phyloP scores from a whole-genome alignment of 2,329 filamentous ascomycete species.

The Penicillium sp. region DNA sequence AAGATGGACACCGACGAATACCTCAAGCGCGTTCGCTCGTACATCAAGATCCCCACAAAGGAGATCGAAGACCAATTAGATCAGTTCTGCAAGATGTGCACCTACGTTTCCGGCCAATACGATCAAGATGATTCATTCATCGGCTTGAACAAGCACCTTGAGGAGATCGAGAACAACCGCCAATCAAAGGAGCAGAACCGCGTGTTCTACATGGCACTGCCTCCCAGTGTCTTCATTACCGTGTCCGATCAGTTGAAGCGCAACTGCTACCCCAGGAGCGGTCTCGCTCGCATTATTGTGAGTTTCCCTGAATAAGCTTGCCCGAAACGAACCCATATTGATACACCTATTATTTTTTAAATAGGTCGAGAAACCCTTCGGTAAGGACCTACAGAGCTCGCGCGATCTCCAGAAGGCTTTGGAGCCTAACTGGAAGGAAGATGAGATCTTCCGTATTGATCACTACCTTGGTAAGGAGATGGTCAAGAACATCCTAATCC shows the following conservation, averaged over 20 bases:
- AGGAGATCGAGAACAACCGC: slow-evolving; percentile 79
- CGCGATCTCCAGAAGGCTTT: slow-evolving; percentile 92
- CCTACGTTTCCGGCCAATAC: slow-evolving; percentile 96
- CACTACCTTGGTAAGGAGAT: slow-evolving; percentile 99
- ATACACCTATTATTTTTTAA: slow-evolving; percentile 14
- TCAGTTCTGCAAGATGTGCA: slow-evolving; percentile 82
- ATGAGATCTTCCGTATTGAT: slow-evolving; percentile 98
- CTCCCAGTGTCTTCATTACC: slow-evolving; percentile 95
- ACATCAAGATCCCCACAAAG: slow-evolving; percentile 98
- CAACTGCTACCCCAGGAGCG: slow-evolving; percentile 90
- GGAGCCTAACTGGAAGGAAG: slow-evolving; percentile 96
- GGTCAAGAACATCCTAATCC: slow-evolving; percentile 99
- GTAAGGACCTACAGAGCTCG: slow-evolving; percentile 92
- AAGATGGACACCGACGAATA: slow-evolving; percentile 99
- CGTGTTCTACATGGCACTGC: slow-evolving; percentile 98
- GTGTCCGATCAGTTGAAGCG: slow-evolving; percentile 96
- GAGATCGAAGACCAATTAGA: slow-evolving; percentile 94
- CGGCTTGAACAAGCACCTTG: slow-evolving; percentile 78
- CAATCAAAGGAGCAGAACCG: slow-evolving; percentile 71
- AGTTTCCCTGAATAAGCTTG: slow-evolving; percentile 34
- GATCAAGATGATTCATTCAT: slow-evolving; percentile 95
- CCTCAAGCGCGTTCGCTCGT: slow-evolving; percentile 88
- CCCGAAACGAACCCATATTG: slow-evolving; percentile 6
- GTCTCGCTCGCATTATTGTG: slow-evolving; percentile 92
- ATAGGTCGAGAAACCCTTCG: slow-evolving; percentile 98